Evolutionary conservation across 2,329 filamentous ascomycete species (phyloP).

Genomic region (Pestalotiopsis sp.): DNA sequence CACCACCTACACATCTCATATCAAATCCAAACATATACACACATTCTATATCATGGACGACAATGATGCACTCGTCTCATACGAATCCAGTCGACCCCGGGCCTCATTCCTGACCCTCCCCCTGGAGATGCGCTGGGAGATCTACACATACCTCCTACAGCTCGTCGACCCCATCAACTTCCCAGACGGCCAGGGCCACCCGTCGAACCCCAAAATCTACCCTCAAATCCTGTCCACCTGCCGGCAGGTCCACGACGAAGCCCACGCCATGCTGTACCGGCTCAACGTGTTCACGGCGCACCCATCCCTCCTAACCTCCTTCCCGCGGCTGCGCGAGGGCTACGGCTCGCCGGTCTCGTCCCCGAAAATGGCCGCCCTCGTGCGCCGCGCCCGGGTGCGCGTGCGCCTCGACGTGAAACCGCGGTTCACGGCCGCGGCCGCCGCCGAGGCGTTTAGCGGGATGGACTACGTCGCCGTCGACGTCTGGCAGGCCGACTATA

Average conservation of each 20-base stretch:
- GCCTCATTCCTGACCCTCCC: slow-evolving; percentile 42
- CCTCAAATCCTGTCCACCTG: slow-evolving; percentile 42
- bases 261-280: slow-evolving; percentile 43
- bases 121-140: slow-evolving; percentile 48
- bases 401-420: slow-evolving; percentile 45
- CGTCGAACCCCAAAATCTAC: slow-evolving; percentile 34
- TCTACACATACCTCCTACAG: slow-evolving; percentile 46
- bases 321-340: slow-evolving; percentile 41
- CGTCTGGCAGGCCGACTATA: slow-evolving; percentile 40
- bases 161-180: slow-evolving; percentile 27
- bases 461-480: slow-evolving; percentile 43
- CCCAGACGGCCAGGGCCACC: slow-evolving; percentile 11
- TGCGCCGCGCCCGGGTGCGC: slow-evolving; percentile 41
- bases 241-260: slow-evolving; percentile 45
- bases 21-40: not conserved
- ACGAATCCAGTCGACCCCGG: not conserved
- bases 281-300: slow-evolving; percentile 48
- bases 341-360: slow-evolving; percentile 26
- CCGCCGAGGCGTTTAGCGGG: slow-evolving; percentile 37
- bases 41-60: not conserved
- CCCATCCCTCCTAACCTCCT: slow-evolving; percentile 40
- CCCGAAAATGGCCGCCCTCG: slow-evolving; percentile 30
- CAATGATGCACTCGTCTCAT: not conserved
- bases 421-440: slow-evolving; percentile 32
- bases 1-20: no score